Base-by-base conservation (phyloP, 306 rosid genomes). In the Alnus rubra region DNA sequence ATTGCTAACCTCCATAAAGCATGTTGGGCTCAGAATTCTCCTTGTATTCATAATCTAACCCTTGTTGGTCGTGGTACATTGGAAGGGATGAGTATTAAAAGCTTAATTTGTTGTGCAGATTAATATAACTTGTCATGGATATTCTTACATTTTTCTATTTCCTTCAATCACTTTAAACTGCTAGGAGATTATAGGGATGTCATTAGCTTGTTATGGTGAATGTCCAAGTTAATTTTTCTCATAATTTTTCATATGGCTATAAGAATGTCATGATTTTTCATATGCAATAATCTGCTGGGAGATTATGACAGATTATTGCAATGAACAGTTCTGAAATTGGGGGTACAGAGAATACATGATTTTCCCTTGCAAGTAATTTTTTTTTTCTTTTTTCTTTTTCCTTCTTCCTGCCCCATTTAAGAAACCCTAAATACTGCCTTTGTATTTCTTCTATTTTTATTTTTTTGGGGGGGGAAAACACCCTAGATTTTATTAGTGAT, bases 401-500 rank as follows among this genome's bases (percentile, higher is more conserved):
- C 72, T 39, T 18, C 45, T 47, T 65, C 15, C 23, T 18, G 15
- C 28, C 8, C n/a, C 7, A 2, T 39, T 39, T 67, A 55, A 55
- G 65, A 9, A 19, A 59, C 5, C 65, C 14, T 9, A 9, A 39
- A 65, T 28, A 18, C 71, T 37, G 14, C 71, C 49, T 39, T 37
- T 58, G 1, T 39, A 37, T 3, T 39, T 65, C 5, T 62, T 62
- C 23, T 39, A 2, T 15, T 37, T 65, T 5, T 28, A 37, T 23
- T 23, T 23, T 23, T 23, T 23, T 23, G 28, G 28, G 28, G 28
- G 28, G 28, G 28, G 50, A 39, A 67, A 42, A 42, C 50, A 14
- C 31, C 65, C 31, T 39, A 39, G 1, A 11, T 67, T 67, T 67
- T 67, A 39, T n/a, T 33, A 33, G 70, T 82, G 77, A 82, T 78